Evolutionary conservation across 108 stramenopile species (phyloP).

Genomic region (Cylindrotheca fusiformis): DNA sequence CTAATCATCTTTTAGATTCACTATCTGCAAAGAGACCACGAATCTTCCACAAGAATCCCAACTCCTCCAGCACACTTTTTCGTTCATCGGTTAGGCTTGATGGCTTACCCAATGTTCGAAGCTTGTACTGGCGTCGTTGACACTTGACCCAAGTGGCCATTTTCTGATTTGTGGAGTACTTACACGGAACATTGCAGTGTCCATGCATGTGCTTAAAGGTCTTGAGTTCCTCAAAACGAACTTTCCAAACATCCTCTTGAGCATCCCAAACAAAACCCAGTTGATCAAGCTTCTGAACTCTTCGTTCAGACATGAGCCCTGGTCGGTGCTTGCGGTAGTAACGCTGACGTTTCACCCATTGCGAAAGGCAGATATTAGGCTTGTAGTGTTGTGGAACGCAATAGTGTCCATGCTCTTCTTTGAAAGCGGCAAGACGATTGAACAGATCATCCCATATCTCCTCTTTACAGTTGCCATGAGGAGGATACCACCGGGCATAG

Average conservation of each 20-base stretch:
- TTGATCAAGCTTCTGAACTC: slow-evolving; percentile 31
- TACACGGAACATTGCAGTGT: slow-evolving; percentile 28
- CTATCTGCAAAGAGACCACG: not conserved
- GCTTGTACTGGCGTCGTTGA: slow-evolving; percentile 13
- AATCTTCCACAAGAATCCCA: slow-evolving; percentile 49
- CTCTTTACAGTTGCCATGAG: no score
- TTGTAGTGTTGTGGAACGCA: slow-evolving; percentile 17
- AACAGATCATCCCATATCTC: slow-evolving; percentile 22
- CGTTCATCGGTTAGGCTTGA: slow-evolving; percentile 47
- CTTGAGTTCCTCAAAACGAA: slow-evolving; percentile 14
- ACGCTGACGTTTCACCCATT: slow-evolving; percentile 32
- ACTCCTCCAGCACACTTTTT: slow-evolving; percentile 46
- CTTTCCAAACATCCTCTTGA: slow-evolving; percentile 10
- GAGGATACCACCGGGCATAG: no score
- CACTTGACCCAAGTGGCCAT: slow-evolving; percentile 31
- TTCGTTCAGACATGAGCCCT: slow-evolving; percentile 12
- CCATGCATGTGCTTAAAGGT: slow-evolving; percentile 19
- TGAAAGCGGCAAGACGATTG: slow-evolving; percentile 13
- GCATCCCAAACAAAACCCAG: slow-evolving; percentile 41
- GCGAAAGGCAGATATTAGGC: slow-evolving; percentile 5
- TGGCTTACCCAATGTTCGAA: slow-evolving; percentile 5
- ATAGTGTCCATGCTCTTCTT: slow-evolving; percentile 19
- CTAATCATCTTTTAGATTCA: not conserved
- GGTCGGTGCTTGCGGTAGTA: slow-evolving; percentile 18
- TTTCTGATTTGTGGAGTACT: slow-evolving; percentile 12